phyloP scores from a whole-genome alignment of 2,329 filamentous ascomycete genomes.

The Sodiomyces alkalinus region DNA sequence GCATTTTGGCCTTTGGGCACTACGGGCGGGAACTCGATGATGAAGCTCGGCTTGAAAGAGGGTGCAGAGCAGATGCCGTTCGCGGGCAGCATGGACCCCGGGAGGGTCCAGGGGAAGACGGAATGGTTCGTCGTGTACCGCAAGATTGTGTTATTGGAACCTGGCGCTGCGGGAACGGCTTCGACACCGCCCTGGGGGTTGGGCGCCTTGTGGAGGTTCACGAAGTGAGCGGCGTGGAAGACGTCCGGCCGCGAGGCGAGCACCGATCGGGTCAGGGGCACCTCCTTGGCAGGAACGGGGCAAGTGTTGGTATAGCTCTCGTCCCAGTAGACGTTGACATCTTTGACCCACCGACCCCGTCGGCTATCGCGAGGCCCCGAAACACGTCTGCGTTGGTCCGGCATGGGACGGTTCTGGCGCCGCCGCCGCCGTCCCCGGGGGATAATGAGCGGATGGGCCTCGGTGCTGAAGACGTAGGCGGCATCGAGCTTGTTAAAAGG shows the following conservation, averaged over 20 bases:
- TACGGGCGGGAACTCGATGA: conserved; percentile 44
- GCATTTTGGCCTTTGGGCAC: conserved; percentile 19
- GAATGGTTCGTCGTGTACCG: conserved; percentile 56
- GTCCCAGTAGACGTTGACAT: conserved; percentile 22
- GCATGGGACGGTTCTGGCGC: conserved; percentile 8
- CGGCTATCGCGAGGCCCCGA: too few species aligned
- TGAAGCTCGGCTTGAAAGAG: conserved; percentile 53
- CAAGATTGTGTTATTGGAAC: conserved; percentile 27
- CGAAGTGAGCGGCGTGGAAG: conserved; percentile 78
- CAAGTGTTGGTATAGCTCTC: conserved; percentile 45
- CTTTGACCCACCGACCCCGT: conserved; percentile 5
- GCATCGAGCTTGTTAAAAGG: conserved; percentile 77
- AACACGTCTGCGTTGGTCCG: conserved; percentile 3
- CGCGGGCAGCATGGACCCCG: conserved; percentile 53
- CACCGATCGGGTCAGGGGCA: conserved; percentile 60
- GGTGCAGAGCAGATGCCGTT: conserved; percentile 68
- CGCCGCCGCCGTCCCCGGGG: conserved; percentile 30
- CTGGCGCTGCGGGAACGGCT: conserved; percentile 20
- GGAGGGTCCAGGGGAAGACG: conserved; percentile 87
- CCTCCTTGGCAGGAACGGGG: conserved; percentile 39
- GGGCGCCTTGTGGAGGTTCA: conserved; percentile 65
- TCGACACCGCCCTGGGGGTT: conserved; percentile 37
- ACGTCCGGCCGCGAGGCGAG: conserved; percentile 68
- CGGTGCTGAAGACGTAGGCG: conserved; percentile 86
- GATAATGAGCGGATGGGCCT: conserved; percentile 85